phyloP scores from a whole-genome alignment of 441 rosid genomes.

The Erodium chrysanthum region DNA sequence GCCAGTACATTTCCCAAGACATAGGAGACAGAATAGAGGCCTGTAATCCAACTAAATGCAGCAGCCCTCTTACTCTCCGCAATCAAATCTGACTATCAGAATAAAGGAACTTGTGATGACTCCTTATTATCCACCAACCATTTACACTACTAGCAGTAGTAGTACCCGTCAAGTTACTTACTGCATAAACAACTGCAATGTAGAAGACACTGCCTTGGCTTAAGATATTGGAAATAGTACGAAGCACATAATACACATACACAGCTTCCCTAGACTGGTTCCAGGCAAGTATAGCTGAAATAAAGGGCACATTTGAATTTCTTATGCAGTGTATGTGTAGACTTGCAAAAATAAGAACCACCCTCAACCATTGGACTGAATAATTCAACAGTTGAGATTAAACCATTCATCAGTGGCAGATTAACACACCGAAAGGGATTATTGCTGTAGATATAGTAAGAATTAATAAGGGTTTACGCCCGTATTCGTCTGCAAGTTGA shows the following conservation, averaged over 20 bases:
- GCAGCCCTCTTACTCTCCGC: slow-evolving; percentile 35
- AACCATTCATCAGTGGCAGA: too few relatives aligned
- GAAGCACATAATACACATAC: slow-evolving; percentile 42
- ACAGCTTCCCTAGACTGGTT: slow-evolving; percentile 35
- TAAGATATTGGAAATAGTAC: slow-evolving; percentile 42
- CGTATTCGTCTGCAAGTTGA: slow-evolving; percentile 51
- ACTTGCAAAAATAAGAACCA: too few relatives aligned
- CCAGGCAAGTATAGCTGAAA: slow-evolving; percentile 41
- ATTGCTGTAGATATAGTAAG: slow-evolving; percentile 33
- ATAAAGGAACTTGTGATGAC: slow-evolving; percentile 12
- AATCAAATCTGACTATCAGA: slow-evolving; percentile 39
- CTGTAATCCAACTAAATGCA: slow-evolving; percentile 49
- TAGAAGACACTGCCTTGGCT: slow-evolving; percentile 60
- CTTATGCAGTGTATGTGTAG: too few relatives aligned
- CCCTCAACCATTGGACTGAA: too few relatives aligned
- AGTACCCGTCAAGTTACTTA: slow-evolving; percentile 20
- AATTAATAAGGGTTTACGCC: slow-evolving; percentile 42
- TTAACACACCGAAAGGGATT: slow-evolving; percentile 8
- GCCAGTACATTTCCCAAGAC: slow-evolving; percentile 44
- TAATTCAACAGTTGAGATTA: too few relatives aligned
- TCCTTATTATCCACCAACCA: slow-evolving; percentile 3
- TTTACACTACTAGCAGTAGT: too few relatives aligned
- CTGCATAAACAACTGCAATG: slow-evolving; percentile 49
- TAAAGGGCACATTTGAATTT: not conserved
- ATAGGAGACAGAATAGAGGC: slow-evolving; percentile 42